phyloP scores from a whole-genome alignment of 1,284 basidiomycete genomes.

The Malassezia vespertilionis region DNA sequence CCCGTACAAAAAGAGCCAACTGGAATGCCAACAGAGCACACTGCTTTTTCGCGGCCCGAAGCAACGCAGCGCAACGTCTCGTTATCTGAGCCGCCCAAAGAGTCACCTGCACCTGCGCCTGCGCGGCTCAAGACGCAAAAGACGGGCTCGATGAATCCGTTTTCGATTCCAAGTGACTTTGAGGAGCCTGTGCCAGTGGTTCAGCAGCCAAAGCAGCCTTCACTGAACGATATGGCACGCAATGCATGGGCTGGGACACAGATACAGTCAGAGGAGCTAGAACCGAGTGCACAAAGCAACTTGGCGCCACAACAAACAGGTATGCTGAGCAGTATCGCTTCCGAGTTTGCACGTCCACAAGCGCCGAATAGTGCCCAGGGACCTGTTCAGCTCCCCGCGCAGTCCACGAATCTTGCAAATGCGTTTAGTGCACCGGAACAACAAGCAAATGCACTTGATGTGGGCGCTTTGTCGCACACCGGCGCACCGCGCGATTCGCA shows the following conservation, averaged over 20 bases:
- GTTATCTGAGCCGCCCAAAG: not conserved
- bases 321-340: constrained; percentile 47
- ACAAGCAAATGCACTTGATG: no score
- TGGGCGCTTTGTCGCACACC: no score
- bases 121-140: constrained; percentile 65
- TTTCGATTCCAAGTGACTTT: constrained; percentile 48
- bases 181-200: constrained; percentile 54
- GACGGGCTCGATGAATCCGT: constrained; percentile 90
- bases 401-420: no score
- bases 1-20: not conserved
- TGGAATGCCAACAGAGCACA: no score
- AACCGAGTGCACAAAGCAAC: constrained; percentile 10
- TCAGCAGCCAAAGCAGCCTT: constrained; percentile 57
- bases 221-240: constrained; percentile 67
- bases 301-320: constrained; percentile 43
- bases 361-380: not conserved
- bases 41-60: not conserved
- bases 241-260: constrained; percentile 29
- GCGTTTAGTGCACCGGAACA: no score
- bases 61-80: not conserved
- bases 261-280: constrained; percentile 15
- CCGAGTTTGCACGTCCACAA: constrained; percentile 33
- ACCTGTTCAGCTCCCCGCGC: no score
- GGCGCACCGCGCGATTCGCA: no score
- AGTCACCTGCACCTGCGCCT: constrained; percentile 40